Percentiles rank a stretch among this genome's conserved stretches.
Evolutionary conservation across 83 land plant species (phyloP).

Genomic region (Diphasiastrum complanatum): DNA sequence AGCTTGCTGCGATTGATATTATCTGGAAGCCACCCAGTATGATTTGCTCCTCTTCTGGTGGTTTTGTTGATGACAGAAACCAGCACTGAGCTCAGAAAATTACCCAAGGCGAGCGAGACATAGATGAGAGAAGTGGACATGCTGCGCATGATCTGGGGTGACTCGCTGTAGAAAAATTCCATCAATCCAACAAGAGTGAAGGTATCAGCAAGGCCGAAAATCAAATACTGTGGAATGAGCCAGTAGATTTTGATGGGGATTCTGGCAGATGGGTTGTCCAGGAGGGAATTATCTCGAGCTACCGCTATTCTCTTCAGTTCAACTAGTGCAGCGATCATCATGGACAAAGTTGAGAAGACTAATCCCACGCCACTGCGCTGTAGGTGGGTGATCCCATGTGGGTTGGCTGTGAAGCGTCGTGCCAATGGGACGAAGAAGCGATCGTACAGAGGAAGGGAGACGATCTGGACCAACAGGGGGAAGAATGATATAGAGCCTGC

Average conservation of each 20-base stretch:
- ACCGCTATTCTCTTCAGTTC: slow-evolving; percentile 37
- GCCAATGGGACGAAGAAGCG: no score
- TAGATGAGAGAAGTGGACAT: slow-evolving; percentile 53
- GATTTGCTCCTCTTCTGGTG: slow-evolving; percentile 21
- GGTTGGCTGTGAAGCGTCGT: no score
- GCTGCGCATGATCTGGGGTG: slow-evolving; percentile 57
- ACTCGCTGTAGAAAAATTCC: slow-evolving; percentile 59
- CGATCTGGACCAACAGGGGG: slow-evolving; percentile 1
- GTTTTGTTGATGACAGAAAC: slow-evolving; percentile 44
- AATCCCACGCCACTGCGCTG: slow-evolving; percentile 49
- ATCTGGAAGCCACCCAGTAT: slow-evolving; percentile 43
- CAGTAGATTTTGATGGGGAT: slow-evolving; percentile 52
- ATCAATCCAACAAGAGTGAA: slow-evolving; percentile 60
- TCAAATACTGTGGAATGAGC: slow-evolving; percentile 48
- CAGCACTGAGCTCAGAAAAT: slow-evolving; percentile 47
- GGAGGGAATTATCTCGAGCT: slow-evolving; percentile 6
- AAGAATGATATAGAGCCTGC: background rate
- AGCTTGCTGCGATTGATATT: slow-evolving; percentile 45
- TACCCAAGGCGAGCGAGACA: slow-evolving; percentile 48
- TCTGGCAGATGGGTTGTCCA: background rate
- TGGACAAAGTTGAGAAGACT: slow-evolving; percentile 35
- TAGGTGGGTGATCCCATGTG: slow-evolving; percentile 34
- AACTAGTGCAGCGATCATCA: slow-evolving; percentile 36
- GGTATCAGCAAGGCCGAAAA: slow-evolving; percentile 58
- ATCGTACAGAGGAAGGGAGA: no score